These are phyloP conservation scores for Sparassis latifolia DNA, from an alignment of 1,284 basidiomycete species.

Conservation along the genomic window DNA sequence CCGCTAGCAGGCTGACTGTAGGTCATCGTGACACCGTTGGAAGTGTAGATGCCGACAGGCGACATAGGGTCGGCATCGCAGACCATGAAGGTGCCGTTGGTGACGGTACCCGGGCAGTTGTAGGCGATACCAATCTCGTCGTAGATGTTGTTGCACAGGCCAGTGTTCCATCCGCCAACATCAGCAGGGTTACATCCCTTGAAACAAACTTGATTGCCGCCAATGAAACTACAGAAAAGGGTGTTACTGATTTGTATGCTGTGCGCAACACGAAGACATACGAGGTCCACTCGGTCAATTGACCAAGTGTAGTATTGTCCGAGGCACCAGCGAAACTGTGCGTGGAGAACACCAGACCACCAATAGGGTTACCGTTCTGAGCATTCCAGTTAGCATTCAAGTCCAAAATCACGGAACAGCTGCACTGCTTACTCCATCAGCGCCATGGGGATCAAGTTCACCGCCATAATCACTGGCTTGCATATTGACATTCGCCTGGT, in stretches of 20 bases:
- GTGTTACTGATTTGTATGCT: background rate
- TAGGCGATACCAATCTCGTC: constrained; percentile 46
- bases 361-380: constrained; percentile 43
- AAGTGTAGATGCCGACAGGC: constrained; percentile 48
- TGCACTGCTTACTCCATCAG: constrained; percentile 19
- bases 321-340: constrained; percentile 30
- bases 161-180: constrained; percentile 30
- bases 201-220: constrained; percentile 39
- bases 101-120: constrained; percentile 40
- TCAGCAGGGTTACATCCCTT: constrained; percentile 43
- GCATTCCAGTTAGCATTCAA: background rate
- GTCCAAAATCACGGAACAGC: background rate
- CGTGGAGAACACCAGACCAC: constrained; percentile 44
- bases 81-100: constrained; percentile 33
- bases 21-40: constrained; percentile 35
- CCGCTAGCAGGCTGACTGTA: constrained; percentile 56
- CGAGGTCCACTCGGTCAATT: constrained; percentile 42
- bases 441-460: constrained; percentile 57
- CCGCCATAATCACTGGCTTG: constrained; percentile 54
- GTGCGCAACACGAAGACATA: constrained; percentile 14
- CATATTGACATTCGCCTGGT: constrained; percentile 56
- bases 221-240: constrained; percentile 36
- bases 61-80: constrained; percentile 59
- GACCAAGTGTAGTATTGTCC: constrained; percentile 29
- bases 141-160: constrained; percentile 40